Percentiles rank a stretch among this genome's conserved stretches.
phyloP scores from a whole-genome alignment of 306 rosid species.

The Rosa chinensis region DNA sequence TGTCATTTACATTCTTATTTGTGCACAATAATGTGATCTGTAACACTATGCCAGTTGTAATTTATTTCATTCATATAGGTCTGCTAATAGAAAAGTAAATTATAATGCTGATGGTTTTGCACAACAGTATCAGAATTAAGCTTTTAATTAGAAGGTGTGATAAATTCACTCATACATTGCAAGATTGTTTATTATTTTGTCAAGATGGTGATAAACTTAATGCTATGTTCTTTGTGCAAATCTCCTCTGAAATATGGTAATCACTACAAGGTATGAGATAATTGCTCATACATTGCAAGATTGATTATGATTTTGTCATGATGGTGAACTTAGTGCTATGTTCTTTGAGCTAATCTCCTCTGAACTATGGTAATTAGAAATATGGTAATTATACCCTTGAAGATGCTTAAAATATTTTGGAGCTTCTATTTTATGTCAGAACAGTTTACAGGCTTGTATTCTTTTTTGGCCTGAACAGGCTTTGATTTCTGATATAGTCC shows the following conservation, averaged over 20 bases:
- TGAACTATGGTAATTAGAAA: background rate
- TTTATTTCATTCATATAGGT: background rate
- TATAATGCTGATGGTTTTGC: conserved; percentile 27
- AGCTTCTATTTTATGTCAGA: background rate
- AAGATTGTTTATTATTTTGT: background rate
- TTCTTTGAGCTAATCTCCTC: background rate
- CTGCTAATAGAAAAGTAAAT: background rate
- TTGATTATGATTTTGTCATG: background rate
- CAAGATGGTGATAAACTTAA: background rate
- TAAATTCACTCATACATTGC: background rate
- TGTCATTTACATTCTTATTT: conserved; percentile 13
- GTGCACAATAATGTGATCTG: background rate
- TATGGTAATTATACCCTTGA: background rate
- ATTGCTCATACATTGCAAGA: background rate
- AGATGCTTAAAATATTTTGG: background rate
- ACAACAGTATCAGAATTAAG: conserved; percentile 9
- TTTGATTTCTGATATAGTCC: background rate
- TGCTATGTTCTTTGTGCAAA: background rate
- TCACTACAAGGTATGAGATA: background rate
- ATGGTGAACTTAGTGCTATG: background rate
- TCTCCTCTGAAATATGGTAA: background rate
- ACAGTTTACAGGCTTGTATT: background rate
- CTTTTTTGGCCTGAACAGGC: background rate
- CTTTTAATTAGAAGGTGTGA: background rate
- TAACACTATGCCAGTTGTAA: background rate